phyloP scores from a whole-genome alignment of 2,329 filamentous ascomycete species.

The Diaporthe sp. region DNA sequence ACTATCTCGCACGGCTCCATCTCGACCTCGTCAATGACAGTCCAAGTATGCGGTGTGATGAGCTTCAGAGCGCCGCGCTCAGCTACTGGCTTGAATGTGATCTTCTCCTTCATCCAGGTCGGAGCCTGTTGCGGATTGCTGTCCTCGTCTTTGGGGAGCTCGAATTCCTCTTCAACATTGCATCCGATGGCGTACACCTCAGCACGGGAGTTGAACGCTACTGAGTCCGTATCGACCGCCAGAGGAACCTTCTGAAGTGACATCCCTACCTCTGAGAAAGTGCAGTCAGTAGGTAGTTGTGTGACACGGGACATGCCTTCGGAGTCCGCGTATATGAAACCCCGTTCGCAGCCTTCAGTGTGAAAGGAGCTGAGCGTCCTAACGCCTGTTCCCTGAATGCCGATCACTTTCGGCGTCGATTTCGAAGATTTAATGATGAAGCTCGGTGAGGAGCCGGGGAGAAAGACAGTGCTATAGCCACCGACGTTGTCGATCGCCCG shows the following conservation, averaged over 20 bases:
- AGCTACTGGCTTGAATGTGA: conserved; percentile 73
- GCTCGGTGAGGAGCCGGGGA: conserved; percentile 83
- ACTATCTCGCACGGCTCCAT: conserved; percentile 83
- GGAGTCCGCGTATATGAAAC: conserved; percentile 86
- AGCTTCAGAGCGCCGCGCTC: conserved; percentile 83
- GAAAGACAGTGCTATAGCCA: conserved; percentile 85
- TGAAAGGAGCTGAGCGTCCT: conserved; percentile 83
- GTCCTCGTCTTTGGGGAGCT: conserved; percentile 88
- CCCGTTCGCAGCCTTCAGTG: conserved; percentile 81
- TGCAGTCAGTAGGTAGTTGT: conserved; percentile 76
- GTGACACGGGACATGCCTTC: conserved; percentile 81
- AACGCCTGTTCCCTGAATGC: conserved; percentile 77
- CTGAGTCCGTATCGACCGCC: conserved; percentile 76
- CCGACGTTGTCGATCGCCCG: conserved; percentile 74
- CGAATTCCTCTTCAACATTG: conserved; percentile 77
- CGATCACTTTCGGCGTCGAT: conserved; percentile 81
- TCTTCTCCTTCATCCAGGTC: conserved; percentile 79
- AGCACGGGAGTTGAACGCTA: conserved; percentile 83
- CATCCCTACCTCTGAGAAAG: conserved; percentile 82
- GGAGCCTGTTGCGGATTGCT: conserved; percentile 53
- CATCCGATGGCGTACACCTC: conserved; percentile 84
- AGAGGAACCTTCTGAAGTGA: conserved; percentile 80
- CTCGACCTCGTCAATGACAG: conserved; percentile 80
- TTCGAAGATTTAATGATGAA: conserved; percentile 88
- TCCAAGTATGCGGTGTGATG: conserved; percentile 82